A percentile compares a stretch with the other conserved stretches of the same genome.
Conservation (phyloP, 345 rosid genomes). For the Acer negundo region DNA sequence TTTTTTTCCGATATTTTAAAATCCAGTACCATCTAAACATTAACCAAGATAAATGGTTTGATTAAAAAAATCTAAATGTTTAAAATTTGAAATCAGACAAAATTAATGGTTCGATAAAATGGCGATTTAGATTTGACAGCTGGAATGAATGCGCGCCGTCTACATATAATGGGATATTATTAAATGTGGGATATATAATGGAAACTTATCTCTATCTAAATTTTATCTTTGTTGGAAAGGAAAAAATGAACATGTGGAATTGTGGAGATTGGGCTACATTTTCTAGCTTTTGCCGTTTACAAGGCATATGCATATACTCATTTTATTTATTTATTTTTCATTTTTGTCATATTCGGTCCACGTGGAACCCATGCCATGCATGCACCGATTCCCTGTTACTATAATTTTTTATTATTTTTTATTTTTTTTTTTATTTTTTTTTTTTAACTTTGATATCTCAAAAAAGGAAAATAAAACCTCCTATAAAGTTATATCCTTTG, state of each 20-base stretch:
- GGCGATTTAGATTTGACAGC: too few relatives aligned
- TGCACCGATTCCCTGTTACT: background rate
- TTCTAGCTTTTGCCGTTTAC: background rate
- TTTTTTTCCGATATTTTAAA: too few relatives aligned
- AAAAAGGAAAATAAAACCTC: too few relatives aligned
- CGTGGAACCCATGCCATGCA: conserved; percentile 9
- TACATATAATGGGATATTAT: conserved; percentile 6
- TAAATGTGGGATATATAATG: background rate
- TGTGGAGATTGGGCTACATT: too few relatives aligned
- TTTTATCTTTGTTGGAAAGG: conserved; percentile 4
- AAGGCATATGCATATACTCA: background rate
- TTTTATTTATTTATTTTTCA: background rate
- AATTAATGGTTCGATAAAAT: too few relatives aligned
- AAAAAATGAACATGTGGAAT: background rate
- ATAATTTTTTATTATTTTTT: background rate
- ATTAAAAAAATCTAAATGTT: too few relatives aligned
- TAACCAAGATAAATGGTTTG: too few relatives aligned
- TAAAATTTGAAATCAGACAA: background rate
- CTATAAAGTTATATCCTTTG: background rate
- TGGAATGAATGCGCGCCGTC: conserved; percentile 23
- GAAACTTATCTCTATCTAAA: conserved; percentile 13
- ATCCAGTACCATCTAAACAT: too few relatives aligned
- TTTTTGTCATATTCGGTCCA: background rate
- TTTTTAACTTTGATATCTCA: too few relatives aligned
- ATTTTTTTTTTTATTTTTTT: too few relatives aligned